Conservation (phyloP, 2,329 filamentous ascomycete genomes). For the Daldinia sp. region DNA sequence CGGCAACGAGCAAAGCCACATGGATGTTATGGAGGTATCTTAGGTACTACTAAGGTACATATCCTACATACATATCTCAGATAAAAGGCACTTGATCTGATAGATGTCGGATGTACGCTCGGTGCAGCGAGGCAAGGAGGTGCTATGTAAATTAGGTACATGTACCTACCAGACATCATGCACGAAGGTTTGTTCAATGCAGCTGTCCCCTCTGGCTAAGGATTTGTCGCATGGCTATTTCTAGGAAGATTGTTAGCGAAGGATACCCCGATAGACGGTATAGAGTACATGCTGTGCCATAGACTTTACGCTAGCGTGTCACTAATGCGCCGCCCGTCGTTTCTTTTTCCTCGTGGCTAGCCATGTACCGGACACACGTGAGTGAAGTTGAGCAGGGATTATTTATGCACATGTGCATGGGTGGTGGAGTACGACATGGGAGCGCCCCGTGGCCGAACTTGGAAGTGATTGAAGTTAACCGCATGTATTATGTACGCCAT, state of each 20-base stretch:
- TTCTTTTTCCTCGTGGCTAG: constrained; percentile 41
- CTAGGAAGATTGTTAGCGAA: constrained; percentile 30
- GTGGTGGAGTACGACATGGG: constrained; percentile 38
- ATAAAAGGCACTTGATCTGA: too few relatives aligned
- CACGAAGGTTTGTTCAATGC: constrained; percentile 12
- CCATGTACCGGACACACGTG: constrained; percentile 38
- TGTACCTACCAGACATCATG: too few relatives aligned
- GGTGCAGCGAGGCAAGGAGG: too few relatives aligned
- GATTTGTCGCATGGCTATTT: constrained; percentile 42
- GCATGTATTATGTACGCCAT: constrained; percentile 14
- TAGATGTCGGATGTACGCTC: too few relatives aligned
- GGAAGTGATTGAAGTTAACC: constrained; percentile 26
- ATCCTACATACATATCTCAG: too few relatives aligned
- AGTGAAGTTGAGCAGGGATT: constrained; percentile 34
- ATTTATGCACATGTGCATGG: constrained; percentile 39
- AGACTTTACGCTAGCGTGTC: constrained; percentile 23
- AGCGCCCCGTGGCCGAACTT: constrained; percentile 39
- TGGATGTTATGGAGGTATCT: too few relatives aligned
- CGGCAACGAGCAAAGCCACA: too few relatives aligned
- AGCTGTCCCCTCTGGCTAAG: constrained; percentile 39
- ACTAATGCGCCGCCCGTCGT: constrained; percentile 32
- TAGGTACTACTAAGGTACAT: background rate
- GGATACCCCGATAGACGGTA: constrained; percentile 25
- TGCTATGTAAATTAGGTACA: too few relatives aligned
- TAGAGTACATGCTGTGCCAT: constrained; percentile 21